Base-by-base conservation (phyloP, 345 rosid species). In the Aquilaria sinensis region DNA sequence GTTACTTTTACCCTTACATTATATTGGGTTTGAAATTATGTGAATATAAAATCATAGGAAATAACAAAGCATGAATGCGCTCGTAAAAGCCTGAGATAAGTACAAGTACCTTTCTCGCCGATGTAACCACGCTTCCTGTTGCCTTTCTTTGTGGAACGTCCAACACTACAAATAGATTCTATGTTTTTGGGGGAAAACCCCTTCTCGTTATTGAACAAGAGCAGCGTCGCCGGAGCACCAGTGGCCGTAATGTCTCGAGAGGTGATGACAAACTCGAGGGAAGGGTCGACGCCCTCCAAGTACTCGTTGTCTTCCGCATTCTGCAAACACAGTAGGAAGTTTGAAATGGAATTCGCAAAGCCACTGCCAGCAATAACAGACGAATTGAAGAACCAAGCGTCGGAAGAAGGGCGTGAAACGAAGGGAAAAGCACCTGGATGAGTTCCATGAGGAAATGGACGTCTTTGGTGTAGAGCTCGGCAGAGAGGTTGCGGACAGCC, bases 251-350 rank as follows among this genome's bases (percentile, higher is more conserved):
- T 81, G 51, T 89, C 96, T 4, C 71, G 74, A 50, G 89, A 79
- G 9, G 96, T 89, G 10, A 89, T 62, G 2, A 89, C 80, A 74
- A 83, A 86, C 70, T 89, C 87, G 0, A 89, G 89, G 0, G 93
- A 84, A 10, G 96, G 96, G 70, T 84, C 82, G 23, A 81, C 83
- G 5, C 71, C 86, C 60, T 72, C 80, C 4, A 54, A 65, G 29
- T 89, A 89, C 71, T 82, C 93, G 13, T 89, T 89, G 53, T 89
- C 96, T 51, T 89, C 93, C 0, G 96, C 90, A 54, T 89, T 89
- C 90, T 89, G 75, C 9, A 30, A 74, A 4, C 49, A 60, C 49
- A 56, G 29, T 37, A 1, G 43, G 43, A 37, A 1, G 43, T 37
- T 37, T 37, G 43, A 37, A 37, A 37, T 37, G 43, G 8, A 37